These are phyloP conservation scores for Fusarium sp. DNA, from an alignment of 2,329 filamentous ascomycete species.

Conservation along the genomic window DNA sequence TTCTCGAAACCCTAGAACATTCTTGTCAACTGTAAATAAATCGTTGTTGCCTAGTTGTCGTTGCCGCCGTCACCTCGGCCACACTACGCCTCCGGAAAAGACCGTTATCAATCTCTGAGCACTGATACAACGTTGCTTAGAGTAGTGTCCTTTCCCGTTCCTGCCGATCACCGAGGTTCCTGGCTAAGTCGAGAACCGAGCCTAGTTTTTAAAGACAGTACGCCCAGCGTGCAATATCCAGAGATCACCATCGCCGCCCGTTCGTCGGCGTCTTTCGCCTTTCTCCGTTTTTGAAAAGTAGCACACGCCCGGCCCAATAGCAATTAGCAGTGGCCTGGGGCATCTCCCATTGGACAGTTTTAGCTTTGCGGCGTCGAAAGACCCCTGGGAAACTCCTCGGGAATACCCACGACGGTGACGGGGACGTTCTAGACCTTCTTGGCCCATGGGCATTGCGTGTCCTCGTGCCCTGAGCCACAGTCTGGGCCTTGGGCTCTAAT, in stretches of 20 bases:
- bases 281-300: constrained; percentile 18
- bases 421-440: constrained; percentile 24
- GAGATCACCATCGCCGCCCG: neutral
- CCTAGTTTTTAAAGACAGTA: neutral
- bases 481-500: constrained; percentile 9
- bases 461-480: constrained; percentile 45
- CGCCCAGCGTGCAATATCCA: constrained; percentile 10
- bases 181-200: constrained; percentile 17
- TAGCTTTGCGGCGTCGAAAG: neutral
- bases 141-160: constrained; percentile 2
- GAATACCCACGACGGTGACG: constrained; percentile 36
- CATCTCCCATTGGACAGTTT: constrained; percentile 17
- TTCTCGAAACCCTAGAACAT: neutral
- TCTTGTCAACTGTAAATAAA: neutral
- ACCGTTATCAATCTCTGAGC: constrained; percentile 26
- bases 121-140: constrained; percentile 28
- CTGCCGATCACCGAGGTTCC: constrained; percentile 14
- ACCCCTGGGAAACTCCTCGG: constrained; percentile 42
- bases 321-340: neutral
- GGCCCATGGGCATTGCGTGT: constrained; percentile 15
- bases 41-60: neutral
- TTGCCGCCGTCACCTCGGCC: neutral
- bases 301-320: constrained; percentile 19
- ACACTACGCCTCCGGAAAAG: constrained; percentile 28
- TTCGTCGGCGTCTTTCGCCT: constrained; percentile 5